Base-by-base conservation (phyloP, 192 early-diverging fungal genomes). In the Neocallimastix lanati region DNA sequence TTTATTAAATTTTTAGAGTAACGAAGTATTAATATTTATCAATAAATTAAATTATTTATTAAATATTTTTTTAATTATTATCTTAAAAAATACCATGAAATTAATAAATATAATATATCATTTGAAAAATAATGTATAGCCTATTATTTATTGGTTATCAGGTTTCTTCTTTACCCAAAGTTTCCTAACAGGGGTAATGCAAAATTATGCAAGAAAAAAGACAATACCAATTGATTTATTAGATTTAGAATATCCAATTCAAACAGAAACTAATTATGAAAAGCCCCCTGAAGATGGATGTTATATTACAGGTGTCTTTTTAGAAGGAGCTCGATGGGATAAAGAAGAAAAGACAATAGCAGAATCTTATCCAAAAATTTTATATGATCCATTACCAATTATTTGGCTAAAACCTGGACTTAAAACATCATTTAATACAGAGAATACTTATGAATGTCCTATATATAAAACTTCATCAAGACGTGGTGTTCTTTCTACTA, bases 121-220 rank as follows among this genome's bases (percentile, higher is more conserved):
- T 28, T 2, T 28, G 2, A 30, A n/a, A 28, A 28, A 78, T n/a
- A n/a, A n/a, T n/a, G n/a, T n/a, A 14, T 82, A 82, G 29, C 89
- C 89, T 21, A 81, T 78, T 37, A 84, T 91, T 4, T 91, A 89
- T 78, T 90, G 89, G 89, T 88, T 91, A 86, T 84, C 84, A 76
- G 90, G 89, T 0, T 91, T 91, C 82, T 91, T 91, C 79, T 91
- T 91, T 78, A 91, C 90, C 21, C 90, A 90, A 82, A 90, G 89
- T 9, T 91, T 91, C 78, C 88, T 91, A 76, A 67, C 50, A 9
- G 50, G 50, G 25, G 50, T 67, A n/a, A 67, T 67, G 50, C 50
- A 88, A 80, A 89, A 89, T 78, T 89, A 80, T 83, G 85, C 88
- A 21, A 78, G 89, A 77, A 90, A 90, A 82, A 86, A 88, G 81